phyloP scores from a whole-genome alignment of 306 rosid genomes.

The Inga laurina region DNA sequence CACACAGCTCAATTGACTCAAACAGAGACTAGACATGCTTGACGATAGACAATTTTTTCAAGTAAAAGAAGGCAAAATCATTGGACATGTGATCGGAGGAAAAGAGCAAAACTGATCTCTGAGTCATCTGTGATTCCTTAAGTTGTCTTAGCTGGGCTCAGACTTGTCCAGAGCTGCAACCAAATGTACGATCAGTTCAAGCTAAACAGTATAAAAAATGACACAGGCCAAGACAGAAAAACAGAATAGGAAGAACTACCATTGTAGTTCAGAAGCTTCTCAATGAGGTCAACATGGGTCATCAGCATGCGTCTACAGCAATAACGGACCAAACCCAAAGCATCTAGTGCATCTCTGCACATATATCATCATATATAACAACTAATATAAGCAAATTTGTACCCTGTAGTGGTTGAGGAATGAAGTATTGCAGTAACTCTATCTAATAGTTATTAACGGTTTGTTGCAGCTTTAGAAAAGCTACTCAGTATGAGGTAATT shows the following conservation, averaged over 20 bases:
- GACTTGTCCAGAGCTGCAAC: conserved; percentile 60
- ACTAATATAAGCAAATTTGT: conserved; percentile 13
- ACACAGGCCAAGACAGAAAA: not conserved
- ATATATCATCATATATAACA: conserved; percentile 11
- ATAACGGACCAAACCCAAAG: conserved; percentile 85
- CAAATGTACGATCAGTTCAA: not conserved
- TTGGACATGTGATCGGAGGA: not conserved
- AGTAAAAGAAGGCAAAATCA: not conserved
- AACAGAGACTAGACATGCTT: not conserved
- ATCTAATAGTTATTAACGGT: not conserved
- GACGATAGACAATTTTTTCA: conserved; percentile 5
- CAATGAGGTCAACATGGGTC: conserved; percentile 98
- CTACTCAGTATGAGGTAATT: not conserved
- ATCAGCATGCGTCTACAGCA: conserved; percentile 98
- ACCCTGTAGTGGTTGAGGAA: not conserved
- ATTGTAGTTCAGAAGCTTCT: conserved; percentile 95
- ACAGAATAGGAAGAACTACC: conserved; percentile 45
- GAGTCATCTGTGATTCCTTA: conserved; percentile 14
- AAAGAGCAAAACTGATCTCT: not conserved
- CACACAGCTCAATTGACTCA: not conserved
- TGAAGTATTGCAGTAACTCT: not conserved
- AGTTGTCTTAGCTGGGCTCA: conserved; percentile 40
- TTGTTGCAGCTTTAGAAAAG: not conserved
- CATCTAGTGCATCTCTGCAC: conserved; percentile 91
- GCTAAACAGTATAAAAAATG: not conserved